phyloP scores from a whole-genome alignment of 2,329 filamentous ascomycete genomes.

The Cladobotryum protrusum region DNA sequence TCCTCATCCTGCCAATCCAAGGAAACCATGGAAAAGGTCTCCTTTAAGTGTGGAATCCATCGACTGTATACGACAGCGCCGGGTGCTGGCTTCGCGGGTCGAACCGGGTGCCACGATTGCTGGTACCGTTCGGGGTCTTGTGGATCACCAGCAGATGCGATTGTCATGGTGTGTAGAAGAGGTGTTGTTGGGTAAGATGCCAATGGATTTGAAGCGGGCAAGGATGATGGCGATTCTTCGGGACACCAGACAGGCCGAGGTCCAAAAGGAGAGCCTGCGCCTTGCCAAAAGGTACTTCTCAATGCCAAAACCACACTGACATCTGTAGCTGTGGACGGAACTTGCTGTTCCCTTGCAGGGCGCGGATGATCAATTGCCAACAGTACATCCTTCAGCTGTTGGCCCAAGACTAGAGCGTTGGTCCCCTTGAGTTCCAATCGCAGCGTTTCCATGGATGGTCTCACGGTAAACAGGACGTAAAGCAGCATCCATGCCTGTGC shows the following conservation, averaged over 20 bases:
- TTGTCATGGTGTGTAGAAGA: conserved; percentile 39
- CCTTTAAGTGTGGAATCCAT: conserved; percentile 67
- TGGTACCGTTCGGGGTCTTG: conserved; percentile 34
- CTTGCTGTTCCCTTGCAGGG: conserved; percentile 25
- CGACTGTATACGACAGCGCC: conserved; percentile 70
- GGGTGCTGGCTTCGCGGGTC: conserved; percentile 63
- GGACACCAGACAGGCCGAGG: conserved; percentile 57
- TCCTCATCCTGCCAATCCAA: conserved; percentile 59
- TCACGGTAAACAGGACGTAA: conserved; percentile 47
- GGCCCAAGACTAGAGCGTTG: conserved; percentile 27
- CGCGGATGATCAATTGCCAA: conserved; percentile 45
- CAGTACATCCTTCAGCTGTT: conserved; percentile 40
- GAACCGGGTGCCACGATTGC: conserved; percentile 63
- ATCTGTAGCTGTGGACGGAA: conserved; percentile 18
- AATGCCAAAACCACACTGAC: conserved; percentile 37
- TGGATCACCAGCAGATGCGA: conserved; percentile 33
- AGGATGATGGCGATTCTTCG: conserved; percentile 33
- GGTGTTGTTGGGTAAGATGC: conserved; percentile 45
- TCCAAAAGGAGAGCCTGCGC: conserved; percentile 61
- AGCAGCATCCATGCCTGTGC: conserved; percentile 48
- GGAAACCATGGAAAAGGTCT: conserved; percentile 72
- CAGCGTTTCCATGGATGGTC: conserved; percentile 42
- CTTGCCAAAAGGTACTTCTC: conserved; percentile 61
- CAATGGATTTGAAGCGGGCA: conserved; percentile 30
- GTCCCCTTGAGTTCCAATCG: conserved; percentile 40